Conservation (phyloP, 441 rosid genomes). For the Gossypium gossypioides region DNA sequence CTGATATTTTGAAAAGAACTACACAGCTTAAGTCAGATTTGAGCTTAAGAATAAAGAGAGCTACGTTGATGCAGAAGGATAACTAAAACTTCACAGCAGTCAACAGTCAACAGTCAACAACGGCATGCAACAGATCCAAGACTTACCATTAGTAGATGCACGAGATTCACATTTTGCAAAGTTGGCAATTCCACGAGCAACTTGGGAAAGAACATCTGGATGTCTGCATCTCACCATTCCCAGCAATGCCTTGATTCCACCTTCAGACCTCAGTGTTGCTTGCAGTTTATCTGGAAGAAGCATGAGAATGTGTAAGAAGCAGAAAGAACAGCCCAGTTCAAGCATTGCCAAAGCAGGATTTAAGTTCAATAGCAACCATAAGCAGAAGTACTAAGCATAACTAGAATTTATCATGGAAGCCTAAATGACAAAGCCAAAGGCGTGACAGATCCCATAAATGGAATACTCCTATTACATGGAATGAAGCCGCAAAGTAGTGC, state of each 20-base stretch:
- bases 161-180: constrained; percentile 97
- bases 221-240: constrained; percentile 98
- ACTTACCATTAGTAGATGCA: constrained; percentile 63
- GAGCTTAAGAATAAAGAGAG: background rate
- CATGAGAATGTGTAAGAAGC: background rate
- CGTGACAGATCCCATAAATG: background rate
- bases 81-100: constrained; percentile 1
- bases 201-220: constrained; percentile 94
- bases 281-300: constrained; percentile 67
- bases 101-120: background rate
- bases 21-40: background rate
- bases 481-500: background rate
- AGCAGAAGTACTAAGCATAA: background rate
- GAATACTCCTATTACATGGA: background rate
- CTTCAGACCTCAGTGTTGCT: constrained; percentile 69
- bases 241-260: constrained; percentile 91
- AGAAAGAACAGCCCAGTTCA: background rate
- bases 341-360: background rate
- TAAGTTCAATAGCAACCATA: background rate
- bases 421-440: background rate
- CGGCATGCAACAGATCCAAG: background rate
- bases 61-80: background rate
- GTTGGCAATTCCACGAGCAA: constrained; percentile 95
- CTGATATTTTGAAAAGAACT: background rate
- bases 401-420: background rate